These are phyloP conservation scores for Gomphus bonarii DNA, from an alignment of 1,284 basidiomycete species.

Conservation along the genomic window DNA sequence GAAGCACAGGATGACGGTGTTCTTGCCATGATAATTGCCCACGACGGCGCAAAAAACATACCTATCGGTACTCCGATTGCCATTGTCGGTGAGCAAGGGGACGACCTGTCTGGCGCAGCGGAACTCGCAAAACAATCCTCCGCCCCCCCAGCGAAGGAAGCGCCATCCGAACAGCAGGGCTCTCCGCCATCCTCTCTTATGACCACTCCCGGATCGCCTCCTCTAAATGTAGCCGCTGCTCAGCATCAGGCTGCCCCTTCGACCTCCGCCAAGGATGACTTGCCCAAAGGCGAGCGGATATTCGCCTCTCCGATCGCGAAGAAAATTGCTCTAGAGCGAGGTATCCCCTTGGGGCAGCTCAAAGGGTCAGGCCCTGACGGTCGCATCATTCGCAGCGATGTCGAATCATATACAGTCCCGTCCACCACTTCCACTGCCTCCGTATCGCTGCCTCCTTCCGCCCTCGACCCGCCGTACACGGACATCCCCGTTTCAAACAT, in stretches of 20 bases:
- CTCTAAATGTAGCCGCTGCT: slow-evolving; percentile 26
- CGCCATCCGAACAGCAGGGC: slow-evolving; percentile 29
- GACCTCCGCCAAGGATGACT: slow-evolving; percentile 30
- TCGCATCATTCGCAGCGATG: slow-evolving; percentile 88
- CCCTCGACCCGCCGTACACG: slow-evolving; percentile 60
- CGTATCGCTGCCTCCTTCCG: slow-evolving; percentile 28
- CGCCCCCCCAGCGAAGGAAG: slow-evolving; percentile 25
- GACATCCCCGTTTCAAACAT: slow-evolving; percentile 94
- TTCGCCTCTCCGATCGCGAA: slow-evolving; percentile 94
- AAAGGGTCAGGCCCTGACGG: slow-evolving; percentile 94
- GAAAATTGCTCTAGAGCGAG: slow-evolving; percentile 92
- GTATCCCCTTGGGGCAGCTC: slow-evolving; percentile 84
- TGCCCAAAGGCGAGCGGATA: slow-evolving; percentile 69
- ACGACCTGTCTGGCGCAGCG: slow-evolving; percentile 78
- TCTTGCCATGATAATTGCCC: slow-evolving; percentile 80
- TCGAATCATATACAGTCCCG: slow-evolving; percentile 76
- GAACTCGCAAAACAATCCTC: slow-evolving; percentile 61
- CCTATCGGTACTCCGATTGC: slow-evolving; percentile 83
- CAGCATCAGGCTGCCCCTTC: slow-evolving; percentile 16
- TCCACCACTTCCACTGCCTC: slow-evolving; percentile 33
- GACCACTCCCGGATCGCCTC: slow-evolving; percentile 23
- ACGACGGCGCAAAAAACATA: slow-evolving; percentile 82
- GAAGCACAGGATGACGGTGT: slow-evolving; percentile 97
- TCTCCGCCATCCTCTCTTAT: slow-evolving; percentile 28
- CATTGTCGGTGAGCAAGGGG: slow-evolving; percentile 87